Conservation (phyloP, 192 early-diverging fungal species). For the Coemansia erecta region DNA sequence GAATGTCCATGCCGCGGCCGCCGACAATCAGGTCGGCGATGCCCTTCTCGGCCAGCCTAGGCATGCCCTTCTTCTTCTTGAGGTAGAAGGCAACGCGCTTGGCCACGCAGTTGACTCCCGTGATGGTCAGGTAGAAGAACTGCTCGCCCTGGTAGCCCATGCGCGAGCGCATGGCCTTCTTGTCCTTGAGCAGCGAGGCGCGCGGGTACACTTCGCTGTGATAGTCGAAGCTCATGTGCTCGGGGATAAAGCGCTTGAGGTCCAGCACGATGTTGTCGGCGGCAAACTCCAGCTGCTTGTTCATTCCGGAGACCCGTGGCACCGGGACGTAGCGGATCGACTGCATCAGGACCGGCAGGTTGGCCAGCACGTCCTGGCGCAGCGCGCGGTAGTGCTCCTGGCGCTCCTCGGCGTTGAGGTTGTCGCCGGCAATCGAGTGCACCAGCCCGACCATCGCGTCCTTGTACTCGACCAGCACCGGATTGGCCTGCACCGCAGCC, state of each 20-base stretch:
- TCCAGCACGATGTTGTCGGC: constrained; percentile 51
- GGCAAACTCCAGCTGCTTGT: constrained; percentile 51
- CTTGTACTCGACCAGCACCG: constrained; percentile 37
- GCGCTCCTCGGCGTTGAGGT: constrained; percentile 25
- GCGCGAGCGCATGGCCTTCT: constrained; percentile 26
- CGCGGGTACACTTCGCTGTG: constrained; percentile 50
- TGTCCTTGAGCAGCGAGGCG: constrained; percentile 30
- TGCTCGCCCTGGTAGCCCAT: constrained; percentile 41
- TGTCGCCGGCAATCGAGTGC: constrained; percentile 27
- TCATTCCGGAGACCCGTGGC: constrained; percentile 46
- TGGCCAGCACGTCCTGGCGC: constrained; percentile 36
- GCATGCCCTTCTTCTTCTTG: constrained; percentile 51
- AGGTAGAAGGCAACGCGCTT: constrained; percentile 47
- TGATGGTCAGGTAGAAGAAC: constrained; percentile 43
- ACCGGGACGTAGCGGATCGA: constrained; percentile 45
- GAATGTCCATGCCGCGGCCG: constrained; percentile 46
- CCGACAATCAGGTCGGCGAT: constrained; percentile 38
- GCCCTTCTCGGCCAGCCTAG: constrained; percentile 48
- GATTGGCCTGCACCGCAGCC: constrained; percentile 34
- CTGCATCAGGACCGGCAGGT: constrained; percentile 32
- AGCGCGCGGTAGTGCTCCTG: constrained; percentile 32
- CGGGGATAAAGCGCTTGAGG: constrained; percentile 48
- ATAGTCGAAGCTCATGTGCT: constrained; percentile 42
- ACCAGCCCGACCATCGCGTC: constrained; percentile 23
- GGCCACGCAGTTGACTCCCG: constrained; percentile 43